These are phyloP conservation scores for Camellia granthamiana DNA, from an alignment of 148 eudicot species.

Conservation along the genomic window DNA sequence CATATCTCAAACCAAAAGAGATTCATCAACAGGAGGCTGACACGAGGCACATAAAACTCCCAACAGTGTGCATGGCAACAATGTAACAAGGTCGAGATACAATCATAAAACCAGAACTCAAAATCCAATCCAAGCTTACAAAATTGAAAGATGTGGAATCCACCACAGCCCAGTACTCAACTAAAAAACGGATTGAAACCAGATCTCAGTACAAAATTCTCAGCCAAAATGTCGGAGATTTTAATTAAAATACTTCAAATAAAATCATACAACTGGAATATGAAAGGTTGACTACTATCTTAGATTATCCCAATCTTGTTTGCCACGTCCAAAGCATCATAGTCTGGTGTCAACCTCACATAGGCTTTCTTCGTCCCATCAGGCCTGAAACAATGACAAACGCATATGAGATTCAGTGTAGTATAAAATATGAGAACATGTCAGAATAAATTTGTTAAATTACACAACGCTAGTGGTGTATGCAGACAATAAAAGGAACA, in stretches of 20 bases:
- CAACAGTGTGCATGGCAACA: not conserved
- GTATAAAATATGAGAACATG: not conserved
- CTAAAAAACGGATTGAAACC: not conserved
- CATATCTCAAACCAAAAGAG: no score
- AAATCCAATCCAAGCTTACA: not conserved
- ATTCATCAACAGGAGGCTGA: not conserved
- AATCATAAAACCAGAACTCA: not conserved
- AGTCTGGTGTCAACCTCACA: slow-evolving; percentile 67
- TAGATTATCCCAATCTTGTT: slow-evolving; percentile 79
- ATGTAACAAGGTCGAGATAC: not conserved
- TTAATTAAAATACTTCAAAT: not conserved
- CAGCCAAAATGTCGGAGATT: not conserved
- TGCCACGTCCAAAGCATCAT: slow-evolving; percentile 73
- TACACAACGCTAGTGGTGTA: no score
- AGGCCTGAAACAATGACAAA: slow-evolving; percentile 19
- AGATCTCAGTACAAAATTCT: not conserved
- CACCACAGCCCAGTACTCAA: not conserved
- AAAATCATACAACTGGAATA: slow-evolving; percentile 5
- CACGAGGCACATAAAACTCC: not conserved
- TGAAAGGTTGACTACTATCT: not conserved
- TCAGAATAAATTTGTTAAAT: not conserved
- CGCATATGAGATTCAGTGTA: not conserved
- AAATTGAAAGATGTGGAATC: not conserved
- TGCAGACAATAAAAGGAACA: not conserved
- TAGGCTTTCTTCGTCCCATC: slow-evolving; percentile 78